Evolutionary conservation across 139 green algal genomes (phyloP).

Genomic region (Micromonas commoda): DNA sequence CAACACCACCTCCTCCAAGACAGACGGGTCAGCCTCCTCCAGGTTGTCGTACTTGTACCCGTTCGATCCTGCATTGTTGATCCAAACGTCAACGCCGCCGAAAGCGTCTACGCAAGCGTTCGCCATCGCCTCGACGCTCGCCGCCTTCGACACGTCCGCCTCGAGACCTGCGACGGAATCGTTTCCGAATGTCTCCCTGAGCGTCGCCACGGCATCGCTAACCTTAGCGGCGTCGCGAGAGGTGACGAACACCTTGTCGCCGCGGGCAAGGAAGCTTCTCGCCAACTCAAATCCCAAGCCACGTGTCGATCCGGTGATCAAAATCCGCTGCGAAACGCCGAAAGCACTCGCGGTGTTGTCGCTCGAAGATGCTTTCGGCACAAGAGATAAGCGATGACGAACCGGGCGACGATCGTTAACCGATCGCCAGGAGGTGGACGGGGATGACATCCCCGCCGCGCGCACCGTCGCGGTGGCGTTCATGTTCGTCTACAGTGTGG

Average conservation of each 20-base stretch:
- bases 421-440: no score
- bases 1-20: conserved; percentile 29
- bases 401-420: no score
- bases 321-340: conserved; percentile 2
- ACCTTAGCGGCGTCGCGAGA: conserved; percentile 13
- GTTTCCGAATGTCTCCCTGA: background rate
- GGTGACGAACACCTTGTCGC: conserved; percentile 26
- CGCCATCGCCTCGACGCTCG: background rate
- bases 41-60: conserved; percentile 34
- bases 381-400: no score
- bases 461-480: no score
- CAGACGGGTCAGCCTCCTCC: conserved; percentile 5
- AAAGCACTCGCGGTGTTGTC: no score
- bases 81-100: conserved; percentile 29
- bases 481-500: no score
- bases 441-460: no score
- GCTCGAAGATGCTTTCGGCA: no score
- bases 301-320: conserved; percentile 28
- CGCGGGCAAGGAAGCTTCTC: background rate
- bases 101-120: background rate
- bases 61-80: conserved; percentile 35
- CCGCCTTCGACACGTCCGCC: background rate
- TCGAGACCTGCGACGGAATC: conserved; percentile 12
- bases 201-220: background rate
- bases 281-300: conserved; percentile 30